These are phyloP conservation scores for Nitzschia putrida DNA, from an alignment of 108 stramenopile species.

Conservation along the genomic window DNA sequence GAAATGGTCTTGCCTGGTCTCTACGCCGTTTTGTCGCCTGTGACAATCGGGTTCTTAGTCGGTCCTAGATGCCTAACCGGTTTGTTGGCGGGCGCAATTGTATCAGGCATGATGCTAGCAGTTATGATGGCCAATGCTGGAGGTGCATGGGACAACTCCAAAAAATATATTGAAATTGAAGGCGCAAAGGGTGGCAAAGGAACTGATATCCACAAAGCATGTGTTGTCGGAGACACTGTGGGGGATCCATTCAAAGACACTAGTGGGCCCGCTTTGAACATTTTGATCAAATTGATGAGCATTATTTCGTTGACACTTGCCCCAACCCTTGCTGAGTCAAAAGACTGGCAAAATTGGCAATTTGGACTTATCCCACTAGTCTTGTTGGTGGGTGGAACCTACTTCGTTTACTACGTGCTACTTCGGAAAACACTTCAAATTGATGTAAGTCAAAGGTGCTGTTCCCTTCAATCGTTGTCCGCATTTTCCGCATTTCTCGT, in stretches of 20 bases:
- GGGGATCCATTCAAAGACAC: conserved; percentile 94
- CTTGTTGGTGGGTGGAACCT: conserved; percentile 63
- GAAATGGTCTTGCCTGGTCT: conserved; percentile 84
- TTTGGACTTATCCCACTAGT: conserved; percentile 73
- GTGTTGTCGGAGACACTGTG: conserved; percentile 93
- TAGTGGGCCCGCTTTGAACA: conserved; percentile 87
- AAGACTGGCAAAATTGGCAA: conserved; percentile 69
- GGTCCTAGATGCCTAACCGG: conserved; percentile 77
- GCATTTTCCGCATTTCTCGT: no score
- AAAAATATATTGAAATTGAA: conserved; percentile 93
- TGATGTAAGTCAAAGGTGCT: conserved; percentile 6
- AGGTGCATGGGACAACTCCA: conserved; percentile 97
- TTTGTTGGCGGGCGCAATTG: conserved; percentile 73
- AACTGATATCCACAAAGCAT: conserved; percentile 91
- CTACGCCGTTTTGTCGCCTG: conserved; percentile 69
- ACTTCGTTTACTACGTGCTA: conserved; percentile 50
- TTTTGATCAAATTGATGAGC: conserved; percentile 93
- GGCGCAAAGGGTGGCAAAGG: conserved; percentile 77
- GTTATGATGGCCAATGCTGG: conserved; percentile 96
- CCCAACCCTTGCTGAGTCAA: conserved; percentile 56
- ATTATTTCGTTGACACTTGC: conserved; percentile 82
- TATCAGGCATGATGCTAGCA: conserved; percentile 91
- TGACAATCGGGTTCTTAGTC: conserved; percentile 76
- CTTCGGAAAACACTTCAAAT: conserved; percentile 35
- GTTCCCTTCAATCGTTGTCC: no score